Base-by-base conservation (phyloP, 2,329 filamentous ascomycete genomes). In the Cladophialophora bantiana region DNA sequence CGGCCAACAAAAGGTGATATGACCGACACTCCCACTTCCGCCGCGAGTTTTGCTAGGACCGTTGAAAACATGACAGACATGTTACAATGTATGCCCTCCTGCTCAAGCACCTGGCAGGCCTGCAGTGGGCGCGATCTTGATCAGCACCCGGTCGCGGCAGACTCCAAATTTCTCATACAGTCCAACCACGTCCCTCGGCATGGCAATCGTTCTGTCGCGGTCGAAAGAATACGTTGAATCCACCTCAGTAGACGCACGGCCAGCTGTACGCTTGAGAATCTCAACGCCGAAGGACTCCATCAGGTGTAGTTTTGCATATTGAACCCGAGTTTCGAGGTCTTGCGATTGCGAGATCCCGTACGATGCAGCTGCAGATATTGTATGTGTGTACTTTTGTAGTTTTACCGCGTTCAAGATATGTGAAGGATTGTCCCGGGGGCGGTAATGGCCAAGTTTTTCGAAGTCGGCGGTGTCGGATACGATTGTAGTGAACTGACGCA, bases 51-150 rank as follows among this genome's bases (percentile, higher is more conserved):
- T 0, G 86, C 88, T 73, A 90, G 88, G 45, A 85, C 81, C 71
- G 89, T 81, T 52, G 84, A 85, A 71, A 90, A 90, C 58, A 90
- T 78, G 1, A 86, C 89, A 0, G 88, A 90, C 0, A 86, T 86
- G 2, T 90, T 78, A 0, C 87, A 89, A 1, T 80, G 77, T n/a
- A 89, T 84, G 1, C 85, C 84, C 34, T 62, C 50, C 10, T 32
- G 12, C 71, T 89, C 83, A 4, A 90, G 78, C 3, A 78, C 77
- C 2, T 79, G 80, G 67, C 87, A 89, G 1, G 88, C 88, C 70
- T 84, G 81, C 13, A 90, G 87, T 89, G 7, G 83, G 80, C 0
- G 87, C 85, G 48, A 90, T 84, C 73, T 90, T 90, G 77, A 89
- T 87, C 18, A 34, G 20, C 45, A 62, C 59, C n/a, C 42, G 36